phyloP scores from a whole-genome alignment of 2,329 filamentous ascomycete species.

The Colletotrichum acutatum region DNA sequence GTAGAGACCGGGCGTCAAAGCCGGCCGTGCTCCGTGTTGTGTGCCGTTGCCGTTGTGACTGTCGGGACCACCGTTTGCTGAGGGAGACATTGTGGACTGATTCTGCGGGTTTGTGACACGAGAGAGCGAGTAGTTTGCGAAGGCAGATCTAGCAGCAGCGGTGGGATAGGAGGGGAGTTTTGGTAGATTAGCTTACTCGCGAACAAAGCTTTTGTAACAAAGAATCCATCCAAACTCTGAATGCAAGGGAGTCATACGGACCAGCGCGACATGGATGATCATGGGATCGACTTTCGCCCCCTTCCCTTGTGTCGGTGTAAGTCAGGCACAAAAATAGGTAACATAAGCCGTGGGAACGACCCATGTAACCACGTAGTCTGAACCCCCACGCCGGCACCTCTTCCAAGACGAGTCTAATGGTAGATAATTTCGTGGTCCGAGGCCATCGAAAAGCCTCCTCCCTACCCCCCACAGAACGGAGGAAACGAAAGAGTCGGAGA shows the following conservation, averaged over 20 bases:
- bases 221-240: background rate
- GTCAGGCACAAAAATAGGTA: conserved; percentile 8
- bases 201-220: conserved; percentile 2
- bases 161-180: background rate
- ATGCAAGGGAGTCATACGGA: background rate
- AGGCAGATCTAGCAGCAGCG: background rate
- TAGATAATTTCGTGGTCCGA: conserved; percentile 4
- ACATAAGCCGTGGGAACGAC: background rate
- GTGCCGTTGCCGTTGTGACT: conserved; percentile 24
- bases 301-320: conserved; percentile 9
- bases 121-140: background rate
- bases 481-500: background rate
- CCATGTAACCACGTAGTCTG: background rate
- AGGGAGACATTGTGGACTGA: conserved; percentile 27
- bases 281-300: conserved; percentile 11
- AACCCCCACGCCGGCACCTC: conserved; percentile 27
- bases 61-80: conserved; percentile 19
- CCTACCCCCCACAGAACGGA: conserved; percentile 26
- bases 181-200: too few species aligned
- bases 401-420: background rate
- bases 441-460: conserved; percentile 6
- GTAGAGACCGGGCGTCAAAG: conserved; percentile 59
- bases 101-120: background rate
- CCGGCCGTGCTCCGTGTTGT: background rate
- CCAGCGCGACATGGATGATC: background rate